Conservation (phyloP, 2,329 filamentous ascomycete genomes). For the Thielaviopsis populi region DNA sequence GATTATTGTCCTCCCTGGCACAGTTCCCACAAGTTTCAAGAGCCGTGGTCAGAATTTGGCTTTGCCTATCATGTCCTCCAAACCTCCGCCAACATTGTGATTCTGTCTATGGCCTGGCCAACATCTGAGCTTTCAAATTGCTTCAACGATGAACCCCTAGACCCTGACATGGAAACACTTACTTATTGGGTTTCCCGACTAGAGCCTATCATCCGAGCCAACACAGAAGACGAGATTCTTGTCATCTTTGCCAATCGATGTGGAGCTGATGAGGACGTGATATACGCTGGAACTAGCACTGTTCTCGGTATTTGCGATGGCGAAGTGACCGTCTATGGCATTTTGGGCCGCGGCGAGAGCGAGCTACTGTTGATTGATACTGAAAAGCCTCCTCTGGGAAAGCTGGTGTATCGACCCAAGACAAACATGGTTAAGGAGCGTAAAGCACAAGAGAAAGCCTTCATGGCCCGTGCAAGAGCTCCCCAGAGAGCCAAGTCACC, state of each 20-base stretch:
- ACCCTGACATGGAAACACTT: slow-evolving; percentile 57
- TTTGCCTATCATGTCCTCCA: slow-evolving; percentile 41
- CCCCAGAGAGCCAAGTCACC: background rate
- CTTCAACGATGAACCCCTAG: slow-evolving; percentile 34
- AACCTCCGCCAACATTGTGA: slow-evolving; percentile 41
- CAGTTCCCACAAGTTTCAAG: slow-evolving; percentile 16
- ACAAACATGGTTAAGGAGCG: slow-evolving; percentile 1
- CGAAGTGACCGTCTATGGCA: slow-evolving; percentile 51
- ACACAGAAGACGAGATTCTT: slow-evolving; percentile 44
- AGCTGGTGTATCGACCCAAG: slow-evolving; percentile 27
- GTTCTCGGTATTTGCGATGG: slow-evolving; percentile 52
- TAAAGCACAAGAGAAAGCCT: background rate
- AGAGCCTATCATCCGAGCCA: slow-evolving; percentile 43
- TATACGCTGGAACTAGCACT: slow-evolving; percentile 59
- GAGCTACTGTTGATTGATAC: slow-evolving; percentile 55
- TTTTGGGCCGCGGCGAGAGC: slow-evolving; percentile 53
- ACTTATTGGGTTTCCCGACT: slow-evolving; percentile 63
- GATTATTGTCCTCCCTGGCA: background rate
- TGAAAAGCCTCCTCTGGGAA: slow-evolving; percentile 28
- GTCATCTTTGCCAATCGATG: slow-evolving; percentile 57
- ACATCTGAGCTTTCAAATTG: slow-evolving; percentile 36
- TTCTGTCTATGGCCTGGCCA: slow-evolving; percentile 65
- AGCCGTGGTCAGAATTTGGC: slow-evolving; percentile 19
- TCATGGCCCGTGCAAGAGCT: background rate
- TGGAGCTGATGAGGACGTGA: slow-evolving; percentile 48